phyloP scores from a whole-genome alignment of 192 early-diverging fungal genomes.

The Chytriomyces hyalinus region DNA sequence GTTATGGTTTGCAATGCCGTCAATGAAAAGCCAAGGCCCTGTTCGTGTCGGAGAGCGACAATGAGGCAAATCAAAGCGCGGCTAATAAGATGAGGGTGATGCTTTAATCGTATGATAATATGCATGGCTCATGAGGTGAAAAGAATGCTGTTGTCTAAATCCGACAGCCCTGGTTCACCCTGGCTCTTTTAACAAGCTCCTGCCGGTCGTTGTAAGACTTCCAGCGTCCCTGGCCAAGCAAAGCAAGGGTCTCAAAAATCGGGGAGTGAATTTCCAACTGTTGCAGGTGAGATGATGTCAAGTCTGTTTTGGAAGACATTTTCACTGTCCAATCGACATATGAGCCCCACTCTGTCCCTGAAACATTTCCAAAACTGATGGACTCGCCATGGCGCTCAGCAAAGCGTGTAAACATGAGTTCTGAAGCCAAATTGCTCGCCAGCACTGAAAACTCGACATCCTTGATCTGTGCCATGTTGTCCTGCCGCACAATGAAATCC shows the following conservation, averaged over 20 bases:
- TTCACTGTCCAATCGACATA: conserved; percentile 27
- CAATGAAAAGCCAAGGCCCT: too few relatives aligned
- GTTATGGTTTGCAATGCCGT: too few relatives aligned
- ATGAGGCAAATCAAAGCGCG: too few relatives aligned
- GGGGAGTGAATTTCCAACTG: not conserved
- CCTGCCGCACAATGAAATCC: conserved; percentile 16
- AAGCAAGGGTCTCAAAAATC: not conserved
- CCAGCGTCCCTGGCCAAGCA: not conserved
- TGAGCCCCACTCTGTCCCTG: not conserved
- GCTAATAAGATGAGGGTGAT: too few relatives aligned
- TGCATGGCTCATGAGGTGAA: too few relatives aligned
- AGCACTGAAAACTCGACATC: conserved; percentile 25
- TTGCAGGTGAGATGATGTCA: not conserved
- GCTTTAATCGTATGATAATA: too few relatives aligned
- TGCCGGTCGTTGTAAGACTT: not conserved
- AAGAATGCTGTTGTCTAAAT: too few relatives aligned
- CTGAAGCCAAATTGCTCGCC: not conserved
- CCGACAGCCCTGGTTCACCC: too few relatives aligned
- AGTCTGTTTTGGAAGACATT: not conserved
- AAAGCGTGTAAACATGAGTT: conserved; percentile 30
- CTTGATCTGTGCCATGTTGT: not conserved
- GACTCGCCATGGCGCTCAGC: conserved; percentile 18
- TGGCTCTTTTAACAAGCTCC: not conserved
- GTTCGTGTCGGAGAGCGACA: too few relatives aligned
- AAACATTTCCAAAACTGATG: conserved; percentile 21